Evolutionary conservation across 23 red algal genomes (phyloP).

Genomic region (Gracilaria caudata): DNA sequence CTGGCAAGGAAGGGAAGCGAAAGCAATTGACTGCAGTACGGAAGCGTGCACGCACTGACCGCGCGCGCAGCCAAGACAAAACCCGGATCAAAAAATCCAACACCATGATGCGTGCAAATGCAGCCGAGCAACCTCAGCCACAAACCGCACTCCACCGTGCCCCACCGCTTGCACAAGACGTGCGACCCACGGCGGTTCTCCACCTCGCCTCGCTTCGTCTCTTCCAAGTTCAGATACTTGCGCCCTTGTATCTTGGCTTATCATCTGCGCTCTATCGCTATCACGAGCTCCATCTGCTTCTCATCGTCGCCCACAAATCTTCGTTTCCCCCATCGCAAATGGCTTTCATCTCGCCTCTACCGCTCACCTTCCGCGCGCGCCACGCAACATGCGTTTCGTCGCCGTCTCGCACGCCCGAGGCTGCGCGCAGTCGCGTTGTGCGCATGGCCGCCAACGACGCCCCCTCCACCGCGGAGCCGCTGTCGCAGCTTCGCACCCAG

Average conservation of each 20-base stretch:
- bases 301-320: no score
- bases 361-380: neutral
- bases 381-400: neutral
- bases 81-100: neutral
- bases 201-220: no score
- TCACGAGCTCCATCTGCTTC: no score
- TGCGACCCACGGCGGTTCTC: no score
- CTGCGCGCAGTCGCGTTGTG: neutral
- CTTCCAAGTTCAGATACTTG: no score
- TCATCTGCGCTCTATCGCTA: no score
- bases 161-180: neutral
- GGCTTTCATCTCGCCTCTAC: slow-evolving; percentile 9
- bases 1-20: no score
- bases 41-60: neutral
- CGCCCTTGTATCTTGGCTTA: no score
- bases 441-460: neutral
- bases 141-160: neutral
- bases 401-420: neutral
- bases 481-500: slow-evolving; percentile 27
- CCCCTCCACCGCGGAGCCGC: neutral
- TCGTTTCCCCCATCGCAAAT: neutral
- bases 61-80: neutral
- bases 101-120: neutral
- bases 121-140: neutral
- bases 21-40: no score